Base-by-base conservation (phyloP, 73 alveolate species). In the Tetrahymena malaccensis region DNA sequence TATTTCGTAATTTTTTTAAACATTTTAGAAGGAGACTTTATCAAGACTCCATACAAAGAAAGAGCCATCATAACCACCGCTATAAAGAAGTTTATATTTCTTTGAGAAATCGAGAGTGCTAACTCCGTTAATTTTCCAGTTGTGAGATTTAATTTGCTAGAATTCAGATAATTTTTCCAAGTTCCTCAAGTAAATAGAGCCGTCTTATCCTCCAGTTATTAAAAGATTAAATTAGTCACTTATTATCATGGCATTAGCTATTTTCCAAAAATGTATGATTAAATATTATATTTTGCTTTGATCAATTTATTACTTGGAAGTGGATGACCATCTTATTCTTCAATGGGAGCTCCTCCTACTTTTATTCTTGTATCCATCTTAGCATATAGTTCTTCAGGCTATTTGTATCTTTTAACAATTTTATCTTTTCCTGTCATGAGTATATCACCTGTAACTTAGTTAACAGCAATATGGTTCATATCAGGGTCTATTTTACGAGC, bases 11-110 rank as follows among this genome's bases (percentile, higher is more conserved):
- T 93, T 94, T 12, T 94, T 85, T 34, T 97, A 97, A 37, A 96
- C 94, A 38, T 35, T 57, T 15, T 97, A n/a, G 89, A 70, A 94
- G 27, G 96, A 96, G 34, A 94, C 55, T 16, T 96, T 96, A 33
- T 98, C 99, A 33, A 96, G 96, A 19, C 97, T 94, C 99, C 99
- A 98, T 94, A 97, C 96, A 35, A 97, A 96, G 93, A 98, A 95
- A 35, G 99, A 96, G 1, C 99, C 99, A 96, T 98, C 99, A 85
- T 97, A 98, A 0, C 99, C 99, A 1, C 99, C 98, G 21, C 99
- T 95, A 93, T 98, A 98, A 27, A 98, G 98, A 25, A 97, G 93
- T 44, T 98, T 96, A 43, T 99, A 94, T 43, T 96, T 98, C 89
- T 96, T 96, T 85, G 99, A 97, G 96, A 98, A 98, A 58, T 95